These are phyloP conservation scores for Kalaharituber pfeilii DNA, from an alignment of 2,329 filamentous ascomycete species.

Conservation along the genomic window DNA sequence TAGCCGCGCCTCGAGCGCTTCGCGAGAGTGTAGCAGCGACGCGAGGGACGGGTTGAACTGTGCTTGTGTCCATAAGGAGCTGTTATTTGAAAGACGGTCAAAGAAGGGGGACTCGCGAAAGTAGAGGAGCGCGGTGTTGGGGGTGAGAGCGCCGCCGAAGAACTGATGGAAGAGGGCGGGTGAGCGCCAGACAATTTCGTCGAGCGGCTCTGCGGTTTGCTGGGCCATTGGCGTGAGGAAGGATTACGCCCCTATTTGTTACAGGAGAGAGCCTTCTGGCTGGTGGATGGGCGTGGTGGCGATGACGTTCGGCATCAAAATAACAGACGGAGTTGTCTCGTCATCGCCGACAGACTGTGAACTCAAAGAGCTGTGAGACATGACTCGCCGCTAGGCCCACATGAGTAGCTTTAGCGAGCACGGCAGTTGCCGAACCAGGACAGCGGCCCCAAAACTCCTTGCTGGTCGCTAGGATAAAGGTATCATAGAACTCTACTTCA, in stretches of 20 bases:
- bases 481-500: too few species aligned
- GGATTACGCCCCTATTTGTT: neutral
- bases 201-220: neutral
- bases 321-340: neutral
- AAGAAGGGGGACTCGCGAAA: slow-evolving; percentile 52
- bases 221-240: neutral
- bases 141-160: neutral
- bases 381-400: too few species aligned
- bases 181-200: slow-evolving; percentile 1
- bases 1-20: slow-evolving; percentile 45
- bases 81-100: slow-evolving; percentile 50
- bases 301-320: neutral
- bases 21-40: slow-evolving; percentile 41
- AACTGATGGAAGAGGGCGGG: neutral
- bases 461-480: too few species aligned
- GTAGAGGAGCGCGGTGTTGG: slow-evolving; percentile 29
- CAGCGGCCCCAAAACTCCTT: too few species aligned
- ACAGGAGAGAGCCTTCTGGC: neutral
- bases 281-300: neutral
- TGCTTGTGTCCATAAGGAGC: slow-evolving; percentile 44
- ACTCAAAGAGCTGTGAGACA: too few species aligned
- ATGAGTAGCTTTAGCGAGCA: too few species aligned
- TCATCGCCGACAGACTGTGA: too few species aligned
- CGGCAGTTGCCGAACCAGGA: too few species aligned
- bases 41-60: slow-evolving; percentile 43